These are phyloP conservation scores for Xylaria palmicola DNA, from an alignment of 495 filamentous ascomycete genomes.

Conservation along the genomic window DNA sequence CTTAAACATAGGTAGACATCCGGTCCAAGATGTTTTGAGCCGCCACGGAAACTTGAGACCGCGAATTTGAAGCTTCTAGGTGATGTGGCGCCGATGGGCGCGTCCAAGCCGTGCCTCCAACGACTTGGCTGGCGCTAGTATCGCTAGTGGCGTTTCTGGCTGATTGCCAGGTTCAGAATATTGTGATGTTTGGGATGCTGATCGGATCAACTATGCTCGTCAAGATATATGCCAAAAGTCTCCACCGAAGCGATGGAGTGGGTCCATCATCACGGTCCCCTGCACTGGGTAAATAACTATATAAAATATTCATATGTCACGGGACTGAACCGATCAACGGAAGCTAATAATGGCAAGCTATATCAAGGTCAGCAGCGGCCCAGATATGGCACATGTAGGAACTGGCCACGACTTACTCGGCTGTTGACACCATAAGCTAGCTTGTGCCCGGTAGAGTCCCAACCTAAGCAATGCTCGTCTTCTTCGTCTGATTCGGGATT, in stretches of 20 bases:
- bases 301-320: neutral
- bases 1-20: too few species aligned
- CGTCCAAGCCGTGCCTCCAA: neutral
- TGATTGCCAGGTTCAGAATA: neutral
- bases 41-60: neutral
- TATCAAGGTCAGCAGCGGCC: slow-evolving; percentile 15
- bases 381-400: neutral
- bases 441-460: slow-evolving; percentile 74
- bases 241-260: neutral
- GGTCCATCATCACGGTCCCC: neutral
- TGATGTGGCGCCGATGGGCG: neutral
- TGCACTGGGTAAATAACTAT: neutral
- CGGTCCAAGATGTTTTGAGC: neutral
- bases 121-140: neutral
- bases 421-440: slow-evolving; percentile 71
- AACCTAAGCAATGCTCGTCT: slow-evolving; percentile 60
- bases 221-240: neutral
- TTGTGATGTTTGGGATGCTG: neutral
- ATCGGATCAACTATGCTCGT: neutral
- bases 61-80: neutral
- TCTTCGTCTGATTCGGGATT: slow-evolving; percentile 47
- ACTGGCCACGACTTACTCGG: slow-evolving; percentile 52
- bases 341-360: slow-evolving; percentile 51
- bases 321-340: slow-evolving; percentile 25
- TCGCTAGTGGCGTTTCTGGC: neutral